phyloP scores from a whole-genome alignment of 163 green algal species.

The Trebouxiophyceae sp. region DNA sequence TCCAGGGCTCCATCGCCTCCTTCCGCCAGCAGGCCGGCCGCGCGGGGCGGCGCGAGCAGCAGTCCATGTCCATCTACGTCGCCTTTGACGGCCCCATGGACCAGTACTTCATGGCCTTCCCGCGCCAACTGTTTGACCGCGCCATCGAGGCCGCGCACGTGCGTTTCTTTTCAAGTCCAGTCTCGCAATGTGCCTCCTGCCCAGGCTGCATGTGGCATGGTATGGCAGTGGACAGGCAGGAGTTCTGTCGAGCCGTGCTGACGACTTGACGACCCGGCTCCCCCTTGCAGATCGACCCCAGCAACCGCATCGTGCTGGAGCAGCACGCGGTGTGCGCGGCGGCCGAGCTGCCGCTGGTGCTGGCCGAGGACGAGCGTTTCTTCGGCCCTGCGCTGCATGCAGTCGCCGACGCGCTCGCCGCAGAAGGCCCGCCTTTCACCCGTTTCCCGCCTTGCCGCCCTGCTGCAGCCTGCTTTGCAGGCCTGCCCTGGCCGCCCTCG shows the following conservation, averaged over 20 bases:
- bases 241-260: too few relatives aligned
- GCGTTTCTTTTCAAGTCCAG: too few relatives aligned
- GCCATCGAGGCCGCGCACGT: slow-evolving; percentile 59
- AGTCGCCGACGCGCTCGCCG: too few relatives aligned
- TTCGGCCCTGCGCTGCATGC: too few relatives aligned
- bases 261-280: too few relatives aligned
- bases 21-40: slow-evolving; percentile 85
- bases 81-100: slow-evolving; percentile 89
- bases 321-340: slow-evolving; percentile 79
- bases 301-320: slow-evolving; percentile 58
- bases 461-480: too few relatives aligned
- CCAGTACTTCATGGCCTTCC: slow-evolving; percentile 85
- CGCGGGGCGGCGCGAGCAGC: slow-evolving; percentile 63
- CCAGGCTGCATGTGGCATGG: too few relatives aligned
- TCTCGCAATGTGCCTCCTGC: too few relatives aligned
- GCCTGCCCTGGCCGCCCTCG: neutral
- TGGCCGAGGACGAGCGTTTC: slow-evolving; percentile 33
- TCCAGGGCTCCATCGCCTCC: slow-evolving; percentile 60
- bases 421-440: too few relatives aligned
- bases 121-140: slow-evolving; percentile 63
- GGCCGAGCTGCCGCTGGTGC: slow-evolving; percentile 65
- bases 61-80: slow-evolving; percentile 73
- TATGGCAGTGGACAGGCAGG: too few relatives aligned
- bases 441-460: too few relatives aligned
- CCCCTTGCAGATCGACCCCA: slow-evolving; percentile 54